These are phyloP conservation scores for Pichia cephalocereana DNA, from an alignment of 805 yeast species.

Conservation along the genomic window DNA sequence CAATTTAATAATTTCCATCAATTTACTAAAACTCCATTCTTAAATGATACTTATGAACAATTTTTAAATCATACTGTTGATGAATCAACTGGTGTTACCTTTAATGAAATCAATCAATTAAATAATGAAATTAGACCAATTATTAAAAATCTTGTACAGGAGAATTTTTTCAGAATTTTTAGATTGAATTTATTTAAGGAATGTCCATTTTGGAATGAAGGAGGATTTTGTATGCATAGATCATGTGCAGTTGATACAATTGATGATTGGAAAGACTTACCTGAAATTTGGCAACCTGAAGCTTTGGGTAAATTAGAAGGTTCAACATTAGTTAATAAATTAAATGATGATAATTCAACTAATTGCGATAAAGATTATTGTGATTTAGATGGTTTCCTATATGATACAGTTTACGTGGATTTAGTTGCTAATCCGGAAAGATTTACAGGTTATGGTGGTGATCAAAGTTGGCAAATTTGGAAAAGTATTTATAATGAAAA, in stretches of 20 bases:
- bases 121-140: constrained; percentile 46
- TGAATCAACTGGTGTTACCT: constrained; percentile 25
- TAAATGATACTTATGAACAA: constrained; percentile 11
- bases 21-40: constrained; percentile 25
- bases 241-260: constrained; percentile 86
- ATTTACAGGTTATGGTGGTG: constrained; percentile 93
- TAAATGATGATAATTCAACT: constrained; percentile 14
- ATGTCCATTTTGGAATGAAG: constrained; percentile 82
- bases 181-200: constrained; percentile 71
- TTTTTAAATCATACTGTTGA: constrained; percentile 17
- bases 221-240: constrained; percentile 76
- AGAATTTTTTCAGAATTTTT: constrained; percentile 83
- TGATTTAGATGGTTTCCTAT: constrained; percentile 49
- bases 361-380: constrained; percentile 44
- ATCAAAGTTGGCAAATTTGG: constrained; percentile 90
- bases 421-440: constrained; percentile 87
- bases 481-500: constrained; percentile 84
- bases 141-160: constrained; percentile 48
- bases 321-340: constrained; percentile 26
- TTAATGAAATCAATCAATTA: constrained; percentile 40
- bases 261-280: constrained; percentile 61
- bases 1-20: constrained; percentile 21
- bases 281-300: constrained; percentile 68
- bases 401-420: constrained; percentile 75
- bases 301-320: constrained; percentile 47